Evolutionary conservation across 2,329 filamentous ascomycete genomes (phyloP).

Genomic region (Capronia americana): DNA sequence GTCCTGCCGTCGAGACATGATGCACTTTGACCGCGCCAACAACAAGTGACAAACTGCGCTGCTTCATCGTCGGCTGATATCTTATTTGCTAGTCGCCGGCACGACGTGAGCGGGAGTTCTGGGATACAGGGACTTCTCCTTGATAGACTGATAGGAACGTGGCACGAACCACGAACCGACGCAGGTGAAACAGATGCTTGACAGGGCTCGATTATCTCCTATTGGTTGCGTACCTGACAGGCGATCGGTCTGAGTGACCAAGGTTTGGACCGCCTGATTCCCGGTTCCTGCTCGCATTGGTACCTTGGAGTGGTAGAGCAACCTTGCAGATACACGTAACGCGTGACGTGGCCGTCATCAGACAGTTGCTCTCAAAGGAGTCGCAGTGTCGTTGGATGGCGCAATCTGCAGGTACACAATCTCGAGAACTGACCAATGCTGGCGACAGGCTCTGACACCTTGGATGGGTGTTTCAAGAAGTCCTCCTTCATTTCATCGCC

Average conservation of each 20-base stretch:
- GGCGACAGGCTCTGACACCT: background rate
- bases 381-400: background rate
- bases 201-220: constrained; percentile 5
- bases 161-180: constrained; percentile 32
- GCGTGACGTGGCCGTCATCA: constrained; percentile 30
- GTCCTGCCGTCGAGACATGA: constrained; percentile 13
- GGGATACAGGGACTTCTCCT: background rate
- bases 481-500: background rate
- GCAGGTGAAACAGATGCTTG: constrained; percentile 17
- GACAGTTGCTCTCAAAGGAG: background rate
- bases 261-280: constrained; percentile 27
- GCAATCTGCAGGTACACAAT: constrained; percentile 7
- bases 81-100: constrained; percentile 16
- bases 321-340: constrained; percentile 11
- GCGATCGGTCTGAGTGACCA: constrained; percentile 17
- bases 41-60: constrained; percentile 24
- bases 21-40: background rate
- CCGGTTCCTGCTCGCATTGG: constrained; percentile 4
- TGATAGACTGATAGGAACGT: constrained; percentile 16
- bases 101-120: constrained; percentile 7
- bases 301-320: background rate
- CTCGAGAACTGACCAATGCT: constrained; percentile 6
- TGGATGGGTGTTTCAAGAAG: background rate
- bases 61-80: constrained; percentile 27
- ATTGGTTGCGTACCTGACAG: constrained; percentile 31